Evolutionary conservation across 2,329 filamentous ascomycete genomes (phyloP), one percentile per base, ranked within the genome.

Genomic region (Ophiostoma himal-ulmi): DNA sequence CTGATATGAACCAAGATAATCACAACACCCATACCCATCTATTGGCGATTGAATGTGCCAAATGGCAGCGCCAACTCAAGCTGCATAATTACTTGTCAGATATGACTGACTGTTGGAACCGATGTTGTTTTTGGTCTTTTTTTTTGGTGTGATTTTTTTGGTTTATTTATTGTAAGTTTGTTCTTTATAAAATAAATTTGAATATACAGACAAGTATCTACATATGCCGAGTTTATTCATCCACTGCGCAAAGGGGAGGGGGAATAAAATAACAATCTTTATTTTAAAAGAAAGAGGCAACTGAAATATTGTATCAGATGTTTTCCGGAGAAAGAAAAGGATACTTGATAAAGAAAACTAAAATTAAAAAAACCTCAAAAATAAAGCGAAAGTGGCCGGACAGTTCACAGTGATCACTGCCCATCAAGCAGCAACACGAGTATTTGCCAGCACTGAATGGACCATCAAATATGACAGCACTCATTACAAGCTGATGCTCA

Each of bases 21-120:
- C 26, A 5, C 13, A 36, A 10, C 20, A 20, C 17, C 17, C 62
- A 39, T 39, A 20, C 7, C 44, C 7, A 65, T 65, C 36, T 36
- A 65, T 41, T 65, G 62, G 62, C 14, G 7, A 11, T 14, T 8
- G n/a, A 22, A 8, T 22, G n/a, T 39, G 62, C 62, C 62, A 65
- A 39, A 39, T 65, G 62, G 62, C 62, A 39, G 62, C 44, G 60
- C 62, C 62, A 65, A 13, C 62, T 34, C 62, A 22, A 39, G 34
- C 64, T n/a, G 65, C 65, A 48, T 44, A 48, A 67, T 67, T 44
- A 34, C 62, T 41, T 39, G 62, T 65, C 62, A 65, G 62, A 65
- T 20, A 39, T 65, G 20, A 10, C 52, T 13, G 52, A 26, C 22
- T 57, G n/a, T 5, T 57, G n/a, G n/a, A 26, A 26, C 26, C 30